Conservation (phyloP, 1,284 basidiomycete genomes). For the Ustilago hordei region DNA sequence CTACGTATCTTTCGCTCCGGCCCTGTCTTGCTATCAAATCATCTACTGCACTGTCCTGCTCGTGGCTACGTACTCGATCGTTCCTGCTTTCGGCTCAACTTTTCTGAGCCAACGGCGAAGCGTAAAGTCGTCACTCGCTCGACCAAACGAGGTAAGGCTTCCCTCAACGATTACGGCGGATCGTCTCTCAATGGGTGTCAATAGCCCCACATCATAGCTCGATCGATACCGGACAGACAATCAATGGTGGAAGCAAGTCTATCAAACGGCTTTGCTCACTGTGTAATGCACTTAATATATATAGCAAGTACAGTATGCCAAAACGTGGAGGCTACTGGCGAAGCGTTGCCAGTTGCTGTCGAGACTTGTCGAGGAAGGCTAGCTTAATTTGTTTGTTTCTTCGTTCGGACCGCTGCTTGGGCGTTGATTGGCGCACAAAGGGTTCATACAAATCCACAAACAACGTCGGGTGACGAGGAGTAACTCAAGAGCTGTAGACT, state of each 20-base stretch:
- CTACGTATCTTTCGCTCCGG: constrained; percentile 7
- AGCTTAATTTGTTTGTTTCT: not conserved
- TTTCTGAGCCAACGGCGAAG: not conserved
- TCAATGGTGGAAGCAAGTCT: no score
- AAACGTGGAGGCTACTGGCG: no score
- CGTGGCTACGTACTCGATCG: not conserved
- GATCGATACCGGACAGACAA: no score
- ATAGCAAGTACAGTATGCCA: no score
- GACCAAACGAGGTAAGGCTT: not conserved
- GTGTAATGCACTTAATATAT: no score
- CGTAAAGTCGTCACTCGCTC: not conserved
- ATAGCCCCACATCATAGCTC: not conserved
- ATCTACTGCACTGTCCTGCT: not conserved
- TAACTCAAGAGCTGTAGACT: not conserved
- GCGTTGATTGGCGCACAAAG: not conserved
- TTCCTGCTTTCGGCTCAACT: not conserved
- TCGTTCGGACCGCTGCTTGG: not conserved
- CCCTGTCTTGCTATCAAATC: constrained; percentile 3
- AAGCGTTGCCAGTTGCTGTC: not conserved
- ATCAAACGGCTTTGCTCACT: no score
- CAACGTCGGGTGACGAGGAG: not conserved
- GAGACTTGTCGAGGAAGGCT: not conserved
- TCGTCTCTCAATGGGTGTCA: not conserved
- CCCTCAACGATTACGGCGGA: not conserved
- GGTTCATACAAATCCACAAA: not conserved